Evolutionary conservation across 345 rosid species (phyloP), one percentile per base, ranked within the genome.

Genomic region (Conringia planisiliqua): DNA sequence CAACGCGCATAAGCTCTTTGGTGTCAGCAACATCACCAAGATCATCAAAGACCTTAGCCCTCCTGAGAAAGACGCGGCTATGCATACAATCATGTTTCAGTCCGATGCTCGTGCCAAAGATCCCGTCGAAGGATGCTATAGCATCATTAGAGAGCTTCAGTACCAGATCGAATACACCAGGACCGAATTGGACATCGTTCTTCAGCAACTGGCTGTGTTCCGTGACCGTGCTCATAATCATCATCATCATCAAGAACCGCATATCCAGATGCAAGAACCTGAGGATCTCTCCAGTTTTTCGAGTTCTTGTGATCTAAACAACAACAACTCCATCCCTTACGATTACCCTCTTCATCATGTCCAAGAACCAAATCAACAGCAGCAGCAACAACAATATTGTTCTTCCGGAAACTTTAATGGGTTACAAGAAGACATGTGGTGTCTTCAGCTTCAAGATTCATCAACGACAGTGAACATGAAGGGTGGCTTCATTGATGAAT

Each of bases 1-100:
- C 29, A 95, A 95, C 35, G 98, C 97, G 0, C 99, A 95, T 77
- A 95, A 89, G 79, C 84, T 95, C 61, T 95, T 92, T 55, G 98
- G 98, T 1, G 97, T 95, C 10, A 87, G 94, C 73, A 95, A 95
- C 71, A 92, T 92, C 30, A 89, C 89, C 40, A 92, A 92, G 82
- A 92, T 88, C 82, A 90, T 95, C 74, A 87, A 80, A 69, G 43
- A 74, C 72, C 92, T 95, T 6, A 72, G 58, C 46, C 92, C 86
- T 9, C 81, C 85, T 1, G 72, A 92, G 39, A 75, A 87, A 63
- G 96, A 89, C 75, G 87, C 89, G 1, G 97, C 99, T 20, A 92
- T 95, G 97, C 83, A 83, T 4, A 84, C 97, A 52, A 92, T 95
- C 62, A 87, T 95, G 30, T 86, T 83, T 80, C 97, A 95, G 57